A percentile compares a stretch with the other conserved stretches of the same genome.
Conservation (phyloP, 225 moss, liverwort and hornwort species). For the Thuidium tamariscinum region DNA sequence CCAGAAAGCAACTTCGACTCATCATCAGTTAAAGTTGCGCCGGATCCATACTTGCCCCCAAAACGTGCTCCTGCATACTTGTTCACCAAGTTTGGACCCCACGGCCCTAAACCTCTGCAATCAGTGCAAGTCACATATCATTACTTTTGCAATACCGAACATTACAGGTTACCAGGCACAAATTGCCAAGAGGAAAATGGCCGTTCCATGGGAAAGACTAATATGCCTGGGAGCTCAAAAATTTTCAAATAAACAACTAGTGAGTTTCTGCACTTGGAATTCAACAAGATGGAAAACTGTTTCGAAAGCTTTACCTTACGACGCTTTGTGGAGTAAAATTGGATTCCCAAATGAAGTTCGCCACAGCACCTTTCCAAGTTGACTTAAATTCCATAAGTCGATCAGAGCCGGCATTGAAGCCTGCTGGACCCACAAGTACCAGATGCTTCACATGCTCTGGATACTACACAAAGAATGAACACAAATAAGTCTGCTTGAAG, state of each 20-base stretch:
- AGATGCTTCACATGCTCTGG: slow-evolving; percentile 95
- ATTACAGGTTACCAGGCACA: neutral
- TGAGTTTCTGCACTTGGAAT: neutral
- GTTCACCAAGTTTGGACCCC: slow-evolving; percentile 89
- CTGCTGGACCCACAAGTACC: slow-evolving; percentile 76
- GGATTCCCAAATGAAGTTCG: slow-evolving; percentile 71
- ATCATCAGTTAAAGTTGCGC: slow-evolving; percentile 33
- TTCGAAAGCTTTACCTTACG: slow-evolving; percentile 35
- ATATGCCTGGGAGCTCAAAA: neutral
- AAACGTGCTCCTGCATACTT: slow-evolving; percentile 76
- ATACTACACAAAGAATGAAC: slow-evolving; percentile 38
- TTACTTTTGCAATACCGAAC: neutral
- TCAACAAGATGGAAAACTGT: neutral
- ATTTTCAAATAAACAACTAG: neutral
- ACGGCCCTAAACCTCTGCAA: slow-evolving; percentile 75
- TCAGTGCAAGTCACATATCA: neutral
- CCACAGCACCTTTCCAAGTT: slow-evolving; percentile 75
- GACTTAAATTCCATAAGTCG: slow-evolving; percentile 50
- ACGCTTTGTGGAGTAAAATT: slow-evolving; percentile 68
- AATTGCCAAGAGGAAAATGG: neutral
- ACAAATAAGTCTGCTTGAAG: neutral
- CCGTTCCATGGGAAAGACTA: neutral
- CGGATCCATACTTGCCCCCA: slow-evolving; percentile 48
- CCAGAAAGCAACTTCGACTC: slow-evolving; percentile 71
- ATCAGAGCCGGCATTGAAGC: slow-evolving; percentile 50